Percentiles rank a stretch among this genome's conserved stretches.
Evolutionary conservation across 805 yeast species (phyloP).

Genomic region (Sugiyamaella chiloensis): DNA sequence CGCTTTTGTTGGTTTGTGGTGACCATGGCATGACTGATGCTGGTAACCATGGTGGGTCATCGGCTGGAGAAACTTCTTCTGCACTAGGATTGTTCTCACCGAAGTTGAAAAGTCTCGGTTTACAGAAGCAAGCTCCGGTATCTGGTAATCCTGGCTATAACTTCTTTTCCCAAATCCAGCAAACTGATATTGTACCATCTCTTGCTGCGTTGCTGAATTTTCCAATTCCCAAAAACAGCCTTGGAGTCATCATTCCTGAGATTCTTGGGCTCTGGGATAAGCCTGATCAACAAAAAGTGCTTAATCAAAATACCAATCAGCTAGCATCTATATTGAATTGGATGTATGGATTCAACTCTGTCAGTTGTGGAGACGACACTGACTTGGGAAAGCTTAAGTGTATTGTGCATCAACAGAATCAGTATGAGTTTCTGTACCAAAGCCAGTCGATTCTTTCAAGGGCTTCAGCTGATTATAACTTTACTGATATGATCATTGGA

Average conservation of each 20-base stretch:
- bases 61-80: slow-evolving; percentile 87
- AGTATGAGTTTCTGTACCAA: slow-evolving; percentile 39
- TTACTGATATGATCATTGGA: slow-evolving; percentile 47
- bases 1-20: slow-evolving; percentile 75
- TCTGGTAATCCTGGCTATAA: slow-evolving; percentile 34
- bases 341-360: slow-evolving; percentile 16
- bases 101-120: slow-evolving; percentile 38
- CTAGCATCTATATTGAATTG: slow-evolving; percentile 26
- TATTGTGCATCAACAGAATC: slow-evolving; percentile 15
- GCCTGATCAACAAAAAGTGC: slow-evolving; percentile 48
- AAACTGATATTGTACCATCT: slow-evolving; percentile 73
- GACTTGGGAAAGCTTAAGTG: slow-evolving; percentile 19
- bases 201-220: slow-evolving; percentile 57
- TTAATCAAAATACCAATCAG: slow-evolving; percentile 41
- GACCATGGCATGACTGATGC: slow-evolving; percentile 97
- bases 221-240: slow-evolving; percentile 66
- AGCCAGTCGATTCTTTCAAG: slow-evolving; percentile 37
- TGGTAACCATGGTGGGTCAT: slow-evolving; percentile 97
- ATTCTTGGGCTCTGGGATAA: slow-evolving; percentile 52
- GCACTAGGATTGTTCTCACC: slow-evolving; percentile 71
- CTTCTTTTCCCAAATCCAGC: slow-evolving; percentile 55
- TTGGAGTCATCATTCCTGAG: slow-evolving; percentile 67
- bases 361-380: slow-evolving; percentile 1
- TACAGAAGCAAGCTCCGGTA: neutral
- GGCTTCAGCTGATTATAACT: slow-evolving; percentile 67